A percentile compares a stretch with the other conserved stretches of the same genome.
Conservation (phyloP, 192 early-diverging fungal genomes). For the Backusella psychrophila region DNA sequence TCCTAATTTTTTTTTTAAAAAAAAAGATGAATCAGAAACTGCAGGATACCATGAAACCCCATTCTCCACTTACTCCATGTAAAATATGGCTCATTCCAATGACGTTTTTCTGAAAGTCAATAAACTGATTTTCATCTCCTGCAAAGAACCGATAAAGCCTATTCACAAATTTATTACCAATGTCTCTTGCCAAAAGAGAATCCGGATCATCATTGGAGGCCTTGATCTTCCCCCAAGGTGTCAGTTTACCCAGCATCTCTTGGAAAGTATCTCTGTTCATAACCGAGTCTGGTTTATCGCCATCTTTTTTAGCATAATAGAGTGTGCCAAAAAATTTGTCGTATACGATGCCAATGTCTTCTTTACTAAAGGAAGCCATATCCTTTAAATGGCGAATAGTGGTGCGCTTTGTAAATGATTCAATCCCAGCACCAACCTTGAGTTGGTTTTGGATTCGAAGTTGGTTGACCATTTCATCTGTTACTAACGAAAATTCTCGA, state of each 20-base stretch:
- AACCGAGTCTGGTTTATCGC: constrained; percentile 5
- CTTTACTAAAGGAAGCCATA: constrained; percentile 66
- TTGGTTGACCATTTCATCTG: constrained; percentile 62
- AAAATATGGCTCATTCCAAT: constrained; percentile 61
- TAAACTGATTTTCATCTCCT: constrained; percentile 28
- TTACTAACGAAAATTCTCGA: constrained; percentile 78
- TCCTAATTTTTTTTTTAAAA: constrained; percentile 63
- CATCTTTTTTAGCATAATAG: constrained; percentile 44
- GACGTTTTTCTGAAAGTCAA: constrained; percentile 68
- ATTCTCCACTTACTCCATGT: constrained; percentile 32
- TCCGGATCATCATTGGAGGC: constrained; percentile 2
- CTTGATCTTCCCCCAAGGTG: constrained; percentile 50
- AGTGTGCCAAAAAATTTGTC: constrained; percentile 74
- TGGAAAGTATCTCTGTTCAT: constrained; percentile 59
- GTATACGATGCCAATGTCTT: constrained; percentile 73
- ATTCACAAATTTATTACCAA: constrained; percentile 17
- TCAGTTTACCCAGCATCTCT: constrained; percentile 57
- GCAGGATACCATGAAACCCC: neutral
- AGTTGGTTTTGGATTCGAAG: constrained; percentile 72
- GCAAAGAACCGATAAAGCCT: constrained; percentile 19
- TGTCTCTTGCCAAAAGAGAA: neutral
- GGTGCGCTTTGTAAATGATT: constrained; percentile 77
- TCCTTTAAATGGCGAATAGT: constrained; percentile 67
- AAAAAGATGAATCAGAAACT: neutral
- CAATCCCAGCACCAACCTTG: constrained; percentile 76